Conservation (phyloP, 2,329 filamentous ascomycete genomes). For the Penicillium psychrosexuale region DNA sequence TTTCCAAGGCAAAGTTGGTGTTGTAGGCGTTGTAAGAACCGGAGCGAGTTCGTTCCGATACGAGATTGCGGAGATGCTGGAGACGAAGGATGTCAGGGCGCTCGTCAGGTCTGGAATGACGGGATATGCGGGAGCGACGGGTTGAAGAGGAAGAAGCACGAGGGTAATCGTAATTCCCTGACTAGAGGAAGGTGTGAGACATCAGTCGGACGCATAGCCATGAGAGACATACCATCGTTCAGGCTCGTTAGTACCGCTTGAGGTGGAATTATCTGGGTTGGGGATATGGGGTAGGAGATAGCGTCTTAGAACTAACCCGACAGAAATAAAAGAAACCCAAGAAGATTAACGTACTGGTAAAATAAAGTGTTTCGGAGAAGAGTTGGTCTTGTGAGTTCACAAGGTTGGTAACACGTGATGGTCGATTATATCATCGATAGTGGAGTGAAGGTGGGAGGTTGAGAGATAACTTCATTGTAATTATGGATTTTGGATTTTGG, state of each 20-base stretch:
- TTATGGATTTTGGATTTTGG: neutral
- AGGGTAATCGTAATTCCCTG: slow-evolving; percentile 44
- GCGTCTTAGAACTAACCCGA: neutral
- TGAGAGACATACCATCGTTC: slow-evolving; percentile 24
- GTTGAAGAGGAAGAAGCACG: slow-evolving; percentile 40
- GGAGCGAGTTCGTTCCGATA: slow-evolving; percentile 37
- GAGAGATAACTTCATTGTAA: neutral
- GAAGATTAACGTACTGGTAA: neutral
- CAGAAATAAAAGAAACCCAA: neutral
- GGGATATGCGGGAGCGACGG: slow-evolving; percentile 22
- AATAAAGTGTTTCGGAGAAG: neutral
- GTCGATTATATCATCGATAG: slow-evolving; percentile 24
- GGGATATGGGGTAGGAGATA: neutral
- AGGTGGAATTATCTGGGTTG: neutral
- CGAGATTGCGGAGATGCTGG: slow-evolving; percentile 39
- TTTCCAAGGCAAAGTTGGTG: slow-evolving; percentile 36
- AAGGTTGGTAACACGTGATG: slow-evolving; percentile 19
- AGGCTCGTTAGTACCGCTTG: slow-evolving; percentile 2
- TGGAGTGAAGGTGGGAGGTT: neutral
- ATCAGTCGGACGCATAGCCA: slow-evolving; percentile 5
- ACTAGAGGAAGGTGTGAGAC: slow-evolving; percentile 28
- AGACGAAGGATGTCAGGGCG: slow-evolving; percentile 29
- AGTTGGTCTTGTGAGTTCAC: slow-evolving; percentile 2
- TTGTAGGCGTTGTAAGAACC: slow-evolving; percentile 29
- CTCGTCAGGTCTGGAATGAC: slow-evolving; percentile 20